A percentile compares a stretch with the other conserved stretches of the same genome.
Evolutionary conservation across 495 filamentous ascomycete species (phyloP).

Genomic region (Penicillium robsamsonii): DNA sequence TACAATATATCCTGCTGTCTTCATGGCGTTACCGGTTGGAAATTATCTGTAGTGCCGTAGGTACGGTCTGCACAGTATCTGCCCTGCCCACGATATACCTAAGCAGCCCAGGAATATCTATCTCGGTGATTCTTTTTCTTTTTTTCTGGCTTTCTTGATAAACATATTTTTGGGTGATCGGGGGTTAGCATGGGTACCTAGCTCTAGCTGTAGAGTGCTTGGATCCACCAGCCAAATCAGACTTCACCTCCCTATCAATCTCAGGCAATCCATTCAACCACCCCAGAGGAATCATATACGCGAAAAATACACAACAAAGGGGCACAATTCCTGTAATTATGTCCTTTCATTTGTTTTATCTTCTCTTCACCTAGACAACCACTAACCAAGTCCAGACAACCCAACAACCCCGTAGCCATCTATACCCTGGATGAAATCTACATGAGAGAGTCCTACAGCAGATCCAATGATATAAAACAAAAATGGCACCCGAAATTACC

Average conservation of each 20-base stretch:
- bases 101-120: no score
- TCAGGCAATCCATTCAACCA: not conserved
- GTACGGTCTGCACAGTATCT: not conserved
- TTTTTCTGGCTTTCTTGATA: not conserved
- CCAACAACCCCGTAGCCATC: not conserved
- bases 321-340: no score
- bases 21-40: slow-evolving; percentile 7
- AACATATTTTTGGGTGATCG: not conserved
- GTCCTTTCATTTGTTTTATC: no score
- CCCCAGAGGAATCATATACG: not conserved
- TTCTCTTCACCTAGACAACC: not conserved
- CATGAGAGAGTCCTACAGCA: not conserved
- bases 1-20: slow-evolving; percentile 20
- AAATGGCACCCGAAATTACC: slow-evolving; percentile 30
- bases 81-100: not conserved
- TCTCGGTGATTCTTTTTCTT: not conserved
- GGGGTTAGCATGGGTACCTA: not conserved
- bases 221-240: not conserved
- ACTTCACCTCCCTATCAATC: slow-evolving; percentile 3
- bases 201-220: not conserved
- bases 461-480: not conserved
- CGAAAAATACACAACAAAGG: not conserved
- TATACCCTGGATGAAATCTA: not conserved
- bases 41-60: slow-evolving; percentile 5
- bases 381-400: not conserved